Base-by-base conservation (phyloP, 169 alveolate genomes). In the Plasmodium billcollinsi region DNA sequence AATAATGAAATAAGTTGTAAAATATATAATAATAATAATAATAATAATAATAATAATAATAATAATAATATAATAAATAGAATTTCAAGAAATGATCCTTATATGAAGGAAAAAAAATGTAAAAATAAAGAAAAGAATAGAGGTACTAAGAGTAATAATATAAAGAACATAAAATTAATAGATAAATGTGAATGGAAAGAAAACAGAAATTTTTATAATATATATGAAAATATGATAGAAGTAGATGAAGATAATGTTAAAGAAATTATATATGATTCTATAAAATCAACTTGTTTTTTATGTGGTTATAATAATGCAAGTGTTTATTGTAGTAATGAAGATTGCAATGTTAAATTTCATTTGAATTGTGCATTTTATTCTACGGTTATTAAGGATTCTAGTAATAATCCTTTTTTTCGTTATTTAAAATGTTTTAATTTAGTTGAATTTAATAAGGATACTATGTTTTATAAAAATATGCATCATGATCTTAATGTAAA, bases 231-330 rank as follows among this genome's bases (percentile, higher is more conserved):
- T 61, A 92, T 92, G 33, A 92, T 93, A 12, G 91, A 80, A 45
- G 62, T 93, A 74, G 91, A 92, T 9, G 96, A 93, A 61, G 74
- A 74, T 5, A 71, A 78, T 11, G 94, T 93, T 69, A 78, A 93
- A 62, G 92, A 58, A 62, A 71, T 73, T 39, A 85, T 89, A 33
- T 88, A 67, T 49, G 85, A 69, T 21, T 75, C 93, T 26, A 56
- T 66, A n/a, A 54, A 70, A n/a, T 72, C 93, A 7, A 29, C 47
- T 11, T 93, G 96, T 43, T 62, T 52, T 49, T 88, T 93, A 74
- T 93, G 96, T 83, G 88, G 89, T 20, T 76, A 75, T 20, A 59
- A 47, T 15, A 93, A 93, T 62, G 96, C 96, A n/a, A 90, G 91
- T 29, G 74, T 93, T 43, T 66, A 89, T 47, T 93, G 96, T 70